A percentile compares a stretch with the other conserved stretches of the same genome.
Conservation (phyloP, 2,329 filamentous ascomycete species). For the Trichoderma guizhouense region DNA sequence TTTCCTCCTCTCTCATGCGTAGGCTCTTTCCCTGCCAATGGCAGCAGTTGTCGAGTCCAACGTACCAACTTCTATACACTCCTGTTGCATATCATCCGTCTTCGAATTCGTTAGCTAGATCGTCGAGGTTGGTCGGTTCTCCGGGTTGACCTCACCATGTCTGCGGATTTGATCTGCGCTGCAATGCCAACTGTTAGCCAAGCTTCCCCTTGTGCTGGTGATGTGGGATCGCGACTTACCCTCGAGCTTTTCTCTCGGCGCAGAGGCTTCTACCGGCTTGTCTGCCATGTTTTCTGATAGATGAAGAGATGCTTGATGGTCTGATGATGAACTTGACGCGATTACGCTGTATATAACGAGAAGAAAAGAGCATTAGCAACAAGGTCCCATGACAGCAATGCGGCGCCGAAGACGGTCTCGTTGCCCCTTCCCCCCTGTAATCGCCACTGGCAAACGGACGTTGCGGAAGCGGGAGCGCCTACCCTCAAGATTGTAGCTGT, state of each 20-base stretch:
- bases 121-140: neutral
- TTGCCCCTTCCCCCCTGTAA: neutral
- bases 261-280: conserved; percentile 41
- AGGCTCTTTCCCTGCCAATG: conserved; percentile 1
- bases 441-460: neutral
- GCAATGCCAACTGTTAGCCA: conserved; percentile 23
- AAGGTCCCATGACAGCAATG: neutral
- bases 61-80: conserved; percentile 93
- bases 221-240: conserved; percentile 43
- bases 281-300: conserved; percentile 35
- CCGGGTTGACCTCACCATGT: conserved; percentile 69
- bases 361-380: neutral
- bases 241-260: conserved; percentile 71
- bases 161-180: conserved; percentile 97
- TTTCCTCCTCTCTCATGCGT: conserved; percentile 13
- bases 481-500: neutral
- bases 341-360: neutral
- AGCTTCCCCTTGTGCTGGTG: neutral
- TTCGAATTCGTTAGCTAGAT: conserved; percentile 41
- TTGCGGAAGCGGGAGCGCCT: neutral
- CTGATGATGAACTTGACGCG: neutral
- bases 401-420: neutral
- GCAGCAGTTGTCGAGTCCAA: conserved; percentile 22
- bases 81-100: conserved; percentile 96
- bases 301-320: neutral